Base-by-base conservation (phyloP, 179 eudicot genomes). In the Silene vulgaris region DNA sequence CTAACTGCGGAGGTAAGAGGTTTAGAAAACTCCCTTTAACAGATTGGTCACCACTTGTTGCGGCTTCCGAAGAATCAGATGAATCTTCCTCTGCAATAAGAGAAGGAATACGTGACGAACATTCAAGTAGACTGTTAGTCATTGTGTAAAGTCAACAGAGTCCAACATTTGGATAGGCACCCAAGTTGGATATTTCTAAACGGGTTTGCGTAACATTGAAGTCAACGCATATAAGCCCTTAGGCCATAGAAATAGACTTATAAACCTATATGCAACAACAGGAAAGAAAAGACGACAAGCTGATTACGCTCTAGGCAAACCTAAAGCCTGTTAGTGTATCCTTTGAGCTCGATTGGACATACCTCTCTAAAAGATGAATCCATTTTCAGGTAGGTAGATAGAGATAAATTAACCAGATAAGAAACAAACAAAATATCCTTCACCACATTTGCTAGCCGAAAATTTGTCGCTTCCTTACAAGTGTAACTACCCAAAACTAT, bases 51-150 rank as follows among this genome's bases (percentile, higher is more conserved):
- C 81, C 76, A 14, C 76, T 75, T 35, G 83, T 76, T 73, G 83
- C 83, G 29, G 87, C 69, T 50, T 88, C 93, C 62, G 93, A 86
- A n/a, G 83, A 69, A 74, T 91, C 96, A 1, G 90, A 79, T 9
- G 90, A 80, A 43, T 88, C 97, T 14, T 91, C 97, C 86, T 91
- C 97, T 93, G 90, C 71, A 77, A 82, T 40, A 76, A 61, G 69
- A 75, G 35, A 75, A 57, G 50, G 69, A 61, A 71, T 40, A 32
- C 54, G 56, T 69, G 28, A 81, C 70, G 45, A 64, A 71, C 60
- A 65, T 65, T 14, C 4, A 6, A 23, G 52, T 23, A 21, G 45
- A 65, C 9, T 37, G 20, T 32, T 0, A 23, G 26, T 1, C 28
- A 29, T 37, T 52, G n/a, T 30, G 2, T 30, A 30, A 30, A 4